Percentiles rank a stretch among this genome's conserved stretches.
Conservation (phyloP, 352 stramenopile genomes). For the Globisporangium orthogonon region DNA sequence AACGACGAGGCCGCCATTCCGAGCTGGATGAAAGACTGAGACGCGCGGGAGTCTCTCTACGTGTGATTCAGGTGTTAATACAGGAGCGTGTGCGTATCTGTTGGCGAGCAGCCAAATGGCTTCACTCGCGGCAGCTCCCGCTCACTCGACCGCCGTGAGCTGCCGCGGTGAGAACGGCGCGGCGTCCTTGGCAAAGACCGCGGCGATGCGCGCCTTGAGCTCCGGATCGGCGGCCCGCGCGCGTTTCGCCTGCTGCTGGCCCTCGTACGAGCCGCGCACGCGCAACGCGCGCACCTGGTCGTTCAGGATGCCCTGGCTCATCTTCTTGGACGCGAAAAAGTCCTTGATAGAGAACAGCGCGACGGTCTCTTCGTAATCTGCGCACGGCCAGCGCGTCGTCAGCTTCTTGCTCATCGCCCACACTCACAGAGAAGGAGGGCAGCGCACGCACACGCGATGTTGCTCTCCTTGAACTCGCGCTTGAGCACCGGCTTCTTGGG, state of each 20-base stretch:
- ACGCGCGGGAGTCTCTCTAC: not conserved
- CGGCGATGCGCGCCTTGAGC: conserved; percentile 37
- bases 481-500: conserved; percentile 53
- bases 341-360: conserved; percentile 69
- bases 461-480: conserved; percentile 74
- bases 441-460: conserved; percentile 53
- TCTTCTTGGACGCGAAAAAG: conserved; percentile 65
- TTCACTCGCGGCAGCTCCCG: too few species aligned
- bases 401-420: not conserved
- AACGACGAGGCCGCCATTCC: conserved; percentile 19
- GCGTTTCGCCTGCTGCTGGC: conserved; percentile 23
- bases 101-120: not conserved
- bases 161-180: conserved; percentile 23
- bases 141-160: conserved; percentile 5
- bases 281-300: conserved; percentile 59
- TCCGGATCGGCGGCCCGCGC: conserved; percentile 17
- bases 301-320: conserved; percentile 70
- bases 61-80: not conserved
- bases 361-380: conserved; percentile 77
- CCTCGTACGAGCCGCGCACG: conserved; percentile 32
- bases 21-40: conserved; percentile 38
- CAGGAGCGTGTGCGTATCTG: not conserved
- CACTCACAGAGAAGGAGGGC: not conserved
- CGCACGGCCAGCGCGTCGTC: not conserved
- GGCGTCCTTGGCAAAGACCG: conserved; percentile 19